Evolutionary conservation across 2,329 filamentous ascomycete genomes (phyloP).

Genomic region (Colletotrichum horii): DNA sequence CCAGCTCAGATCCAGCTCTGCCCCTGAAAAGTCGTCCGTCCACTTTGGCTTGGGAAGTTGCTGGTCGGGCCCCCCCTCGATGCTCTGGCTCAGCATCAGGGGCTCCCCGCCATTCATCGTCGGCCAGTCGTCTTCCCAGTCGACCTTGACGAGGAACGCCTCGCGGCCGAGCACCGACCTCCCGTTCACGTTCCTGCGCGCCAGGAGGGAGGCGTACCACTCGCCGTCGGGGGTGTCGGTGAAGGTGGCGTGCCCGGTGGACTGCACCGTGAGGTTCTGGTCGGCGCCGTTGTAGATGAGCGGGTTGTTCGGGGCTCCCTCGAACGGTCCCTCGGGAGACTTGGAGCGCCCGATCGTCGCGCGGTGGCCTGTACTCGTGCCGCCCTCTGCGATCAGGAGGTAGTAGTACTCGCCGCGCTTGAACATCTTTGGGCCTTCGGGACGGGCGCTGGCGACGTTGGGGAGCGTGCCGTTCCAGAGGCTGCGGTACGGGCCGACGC

Average conservation of each 20-base stretch:
- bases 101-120: conserved; percentile 25
- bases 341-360: conserved; percentile 42
- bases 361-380: conserved; percentile 43
- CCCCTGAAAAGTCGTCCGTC: neutral
- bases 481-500: conserved; percentile 22
- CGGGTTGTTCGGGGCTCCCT: conserved; percentile 42
- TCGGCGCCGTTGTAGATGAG: conserved; percentile 27
- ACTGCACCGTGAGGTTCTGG: conserved; percentile 22
- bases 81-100: conserved; percentile 9
- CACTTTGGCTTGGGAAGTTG: neutral
- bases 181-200: conserved; percentile 22
- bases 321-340: conserved; percentile 44
- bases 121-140: conserved; percentile 28
- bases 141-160: conserved; percentile 25
- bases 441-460: conserved; percentile 12
- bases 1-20: neutral
- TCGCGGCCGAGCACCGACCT: conserved; percentile 25
- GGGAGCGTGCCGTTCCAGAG: conserved; percentile 29
- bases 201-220: conserved; percentile 27
- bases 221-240: conserved; percentile 24
- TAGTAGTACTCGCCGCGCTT: conserved; percentile 8
- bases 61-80: conserved; percentile 4
- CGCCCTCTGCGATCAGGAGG: conserved; percentile 25
- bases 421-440: conserved; percentile 23
- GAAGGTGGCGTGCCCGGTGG: conserved; percentile 27